Base-by-base conservation (phyloP, 176 grass and related monocot genomes). In the Triticum urartu region DNA sequence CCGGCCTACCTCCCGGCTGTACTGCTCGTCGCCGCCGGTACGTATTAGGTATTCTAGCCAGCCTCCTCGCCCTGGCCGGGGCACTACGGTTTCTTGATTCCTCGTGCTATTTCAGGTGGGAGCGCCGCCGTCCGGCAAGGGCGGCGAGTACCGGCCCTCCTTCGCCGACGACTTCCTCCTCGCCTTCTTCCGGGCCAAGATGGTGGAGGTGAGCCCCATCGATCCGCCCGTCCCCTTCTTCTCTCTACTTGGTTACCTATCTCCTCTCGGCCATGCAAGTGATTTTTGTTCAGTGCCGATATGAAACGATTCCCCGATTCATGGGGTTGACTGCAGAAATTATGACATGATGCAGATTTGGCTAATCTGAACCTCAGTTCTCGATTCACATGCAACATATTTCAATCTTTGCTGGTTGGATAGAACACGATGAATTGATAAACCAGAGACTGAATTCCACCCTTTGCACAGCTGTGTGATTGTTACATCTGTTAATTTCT, bases 151-250 rank as follows among this genome's bases (percentile, higher is more conserved):
- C 30, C 39, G 34, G 18, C 89, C 79, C 22, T 79, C 89, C 56
- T 87, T 90, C 73, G 79, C 58, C 9, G 89, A 90, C 13, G 73
- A 83, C 25, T 13, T 90, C 42, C 79, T 90, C 24, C 84, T 90
- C 33, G 58, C 56, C 56, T 90, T 83, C 73, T 90, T 87, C 79
- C 73, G 84, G 56, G 67, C 83, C 39, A 90, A 87, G 84, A 90
- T 90, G 89, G 89, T 90, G 80, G 84, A 87, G 89, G 89, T 87
- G 89, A 83, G 74, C 83, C n/a, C 72, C 74, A 5, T 84, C 59
- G 11, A 42, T 67, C 82, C 15, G 32, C 22, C 42, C 7, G 6
- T 5, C 18, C 83, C 8, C 7, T 75, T 22, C 11, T 15, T 35
- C 13, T 71, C 21, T 12, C 4, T 9, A 42, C 11, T 30, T 79